These are phyloP conservation scores for Neofusicoccum parvum DNA, from an alignment of 2,329 filamentous ascomycete species.

Conservation along the genomic window DNA sequence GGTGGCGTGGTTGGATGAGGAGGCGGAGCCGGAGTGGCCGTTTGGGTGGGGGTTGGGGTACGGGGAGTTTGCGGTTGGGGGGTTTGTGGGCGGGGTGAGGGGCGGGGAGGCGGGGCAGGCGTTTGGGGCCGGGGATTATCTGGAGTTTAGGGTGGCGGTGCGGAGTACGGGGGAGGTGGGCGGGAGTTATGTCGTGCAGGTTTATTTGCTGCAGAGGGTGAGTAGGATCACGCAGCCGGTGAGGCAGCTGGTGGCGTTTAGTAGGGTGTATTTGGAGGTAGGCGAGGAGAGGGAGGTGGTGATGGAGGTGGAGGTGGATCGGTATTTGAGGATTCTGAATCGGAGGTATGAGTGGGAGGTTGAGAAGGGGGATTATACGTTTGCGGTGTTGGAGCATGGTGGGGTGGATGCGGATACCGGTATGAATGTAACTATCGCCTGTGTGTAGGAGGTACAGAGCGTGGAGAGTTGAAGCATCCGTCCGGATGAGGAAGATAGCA, in stretches of 20 bases:
- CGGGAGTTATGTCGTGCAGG: slow-evolving; percentile 46
- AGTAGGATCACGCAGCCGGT: slow-evolving; percentile 46
- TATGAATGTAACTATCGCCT: slow-evolving; percentile 45
- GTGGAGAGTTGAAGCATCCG: too few relatives aligned
- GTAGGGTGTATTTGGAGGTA: slow-evolving; percentile 41
- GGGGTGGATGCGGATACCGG: slow-evolving; percentile 38
- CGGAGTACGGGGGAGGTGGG: slow-evolving; percentile 37
- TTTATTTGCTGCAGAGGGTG: slow-evolving; percentile 46
- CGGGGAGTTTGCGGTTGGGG: too few relatives aligned
- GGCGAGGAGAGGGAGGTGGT: slow-evolving; percentile 35
- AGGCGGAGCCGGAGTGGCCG: slow-evolving; percentile 35
- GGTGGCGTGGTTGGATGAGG: too few relatives aligned
- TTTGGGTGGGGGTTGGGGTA: not conserved
- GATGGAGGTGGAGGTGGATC: slow-evolving; percentile 44
- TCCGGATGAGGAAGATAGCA: too few relatives aligned
- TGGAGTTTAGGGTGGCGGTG: slow-evolving; percentile 41
- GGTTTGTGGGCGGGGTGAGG: too few relatives aligned
- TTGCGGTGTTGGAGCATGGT: slow-evolving; percentile 47
- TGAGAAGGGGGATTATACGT: slow-evolving; percentile 47
- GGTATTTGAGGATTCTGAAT: slow-evolving; percentile 48
- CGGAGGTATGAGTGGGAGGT: slow-evolving; percentile 47
- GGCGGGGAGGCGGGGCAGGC: not conserved
- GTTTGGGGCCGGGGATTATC: slow-evolving; percentile 31
- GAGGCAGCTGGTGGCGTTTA: slow-evolving; percentile 49
- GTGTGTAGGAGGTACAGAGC: slow-evolving; percentile 27